These are phyloP conservation scores for Solanum hybrid DNA, from an alignment of 305 asterid species.

Conservation along the genomic window DNA sequence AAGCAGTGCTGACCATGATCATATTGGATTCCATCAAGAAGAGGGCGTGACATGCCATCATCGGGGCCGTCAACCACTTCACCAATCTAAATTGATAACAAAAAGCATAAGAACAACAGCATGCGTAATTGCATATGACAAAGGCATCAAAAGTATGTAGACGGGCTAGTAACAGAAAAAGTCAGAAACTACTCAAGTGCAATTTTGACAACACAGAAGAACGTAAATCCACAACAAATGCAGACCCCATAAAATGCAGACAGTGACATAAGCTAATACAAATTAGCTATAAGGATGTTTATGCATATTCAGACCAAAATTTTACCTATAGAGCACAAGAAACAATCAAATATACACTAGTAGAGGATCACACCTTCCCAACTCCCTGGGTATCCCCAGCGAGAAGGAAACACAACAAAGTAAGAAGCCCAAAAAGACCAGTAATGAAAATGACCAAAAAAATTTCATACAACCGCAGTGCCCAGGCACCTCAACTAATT, in stretches of 20 bases:
- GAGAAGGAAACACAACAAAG: background rate
- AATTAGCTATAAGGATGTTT: background rate
- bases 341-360: background rate
- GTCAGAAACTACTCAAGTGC: background rate
- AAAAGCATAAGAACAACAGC: background rate
- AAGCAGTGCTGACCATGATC: slow-evolving; percentile 58
- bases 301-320: background rate
- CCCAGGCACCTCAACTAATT: background rate
- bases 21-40: slow-evolving; percentile 59
- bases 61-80: slow-evolving; percentile 98
- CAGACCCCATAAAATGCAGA: background rate
- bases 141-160: background rate
- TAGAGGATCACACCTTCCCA: background rate
- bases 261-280: background rate
- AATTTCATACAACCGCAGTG: background rate
- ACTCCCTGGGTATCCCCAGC: background rate
- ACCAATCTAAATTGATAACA: slow-evolving; percentile 52
- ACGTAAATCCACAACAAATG: background rate
- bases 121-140: background rate
- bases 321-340: background rate
- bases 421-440: background rate
- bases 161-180: background rate
- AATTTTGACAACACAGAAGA: background rate
- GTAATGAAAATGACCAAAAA: background rate
- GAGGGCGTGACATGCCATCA: slow-evolving; percentile 41